Evolutionary conservation across 352 stramenopile genomes (phyloP).

Genomic region (Aphanomyces cochlioides): DNA sequence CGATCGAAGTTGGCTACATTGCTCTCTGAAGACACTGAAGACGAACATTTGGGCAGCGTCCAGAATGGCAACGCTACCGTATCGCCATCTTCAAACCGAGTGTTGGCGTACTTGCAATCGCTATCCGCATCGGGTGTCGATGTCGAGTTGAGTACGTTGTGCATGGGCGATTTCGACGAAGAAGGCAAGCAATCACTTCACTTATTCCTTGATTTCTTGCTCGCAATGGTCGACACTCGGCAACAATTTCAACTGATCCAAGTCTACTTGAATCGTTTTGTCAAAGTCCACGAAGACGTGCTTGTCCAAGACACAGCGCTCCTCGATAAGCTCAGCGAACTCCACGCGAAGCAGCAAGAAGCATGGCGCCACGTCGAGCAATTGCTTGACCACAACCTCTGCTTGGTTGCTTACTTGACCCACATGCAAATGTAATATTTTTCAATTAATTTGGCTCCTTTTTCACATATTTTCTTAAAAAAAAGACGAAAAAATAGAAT

Average conservation of each 20-base stretch:
- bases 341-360: slow-evolving; percentile 59
- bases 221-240: slow-evolving; percentile 58
- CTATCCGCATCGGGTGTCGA: slow-evolving; percentile 70
- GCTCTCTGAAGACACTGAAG: slow-evolving; percentile 37
- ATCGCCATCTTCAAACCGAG: slow-evolving; percentile 41
- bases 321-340: slow-evolving; percentile 50
- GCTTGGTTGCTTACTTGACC: slow-evolving; percentile 82
- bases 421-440: slow-evolving; percentile 80
- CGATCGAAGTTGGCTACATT: slow-evolving; percentile 67
- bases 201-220: slow-evolving; percentile 62
- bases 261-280: slow-evolving; percentile 81
- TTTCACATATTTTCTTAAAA: too few species aligned
- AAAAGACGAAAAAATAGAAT: too few species aligned
- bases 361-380: slow-evolving; percentile 81
- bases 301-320: slow-evolving; percentile 53
- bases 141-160: slow-evolving; percentile 78
- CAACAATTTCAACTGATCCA: slow-evolving; percentile 78
- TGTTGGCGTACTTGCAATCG: slow-evolving; percentile 62
- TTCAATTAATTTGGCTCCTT: too few species aligned
- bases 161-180: slow-evolving; percentile 76
- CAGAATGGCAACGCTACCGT: slow-evolving; percentile 1
- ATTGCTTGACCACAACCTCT: slow-evolving; percentile 81
- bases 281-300: slow-evolving; percentile 79
- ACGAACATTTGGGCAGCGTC: slow-evolving; percentile 24
- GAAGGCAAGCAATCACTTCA: slow-evolving; percentile 62